phyloP scores from a whole-genome alignment of 2,329 filamentous ascomycete genomes.

The Alternaria incomplexa region DNA sequence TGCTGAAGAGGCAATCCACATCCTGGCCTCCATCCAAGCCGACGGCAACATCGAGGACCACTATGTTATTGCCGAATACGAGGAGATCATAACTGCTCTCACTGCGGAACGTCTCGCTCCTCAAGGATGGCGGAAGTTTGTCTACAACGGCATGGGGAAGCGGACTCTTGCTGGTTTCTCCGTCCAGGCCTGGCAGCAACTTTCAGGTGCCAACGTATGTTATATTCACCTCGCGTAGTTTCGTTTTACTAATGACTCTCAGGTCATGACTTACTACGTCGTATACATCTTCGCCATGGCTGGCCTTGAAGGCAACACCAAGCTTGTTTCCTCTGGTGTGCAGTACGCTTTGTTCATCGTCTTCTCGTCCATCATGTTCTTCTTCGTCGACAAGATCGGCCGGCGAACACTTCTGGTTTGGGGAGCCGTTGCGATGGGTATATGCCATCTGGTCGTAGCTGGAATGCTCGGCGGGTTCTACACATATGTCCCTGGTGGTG shows the following conservation, averaged over 20 bases:
- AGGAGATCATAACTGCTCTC: conserved; percentile 75
- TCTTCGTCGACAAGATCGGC: conserved; percentile 78
- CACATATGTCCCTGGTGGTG: conserved; percentile 39
- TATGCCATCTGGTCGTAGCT: conserved; percentile 59
- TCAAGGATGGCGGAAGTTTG: conserved; percentile 75
- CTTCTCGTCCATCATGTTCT: conserved; percentile 77
- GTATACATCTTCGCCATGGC: conserved; percentile 75
- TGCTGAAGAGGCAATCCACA: conserved; percentile 52
- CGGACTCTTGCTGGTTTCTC: conserved; percentile 74
- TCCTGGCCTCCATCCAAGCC: conserved; percentile 52
- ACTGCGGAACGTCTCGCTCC: conserved; percentile 74
- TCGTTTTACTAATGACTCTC: neutral
- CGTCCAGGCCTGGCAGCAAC: conserved; percentile 76
- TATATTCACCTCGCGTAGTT: neutral
- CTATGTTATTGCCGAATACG: conserved; percentile 71
- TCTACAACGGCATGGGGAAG: conserved; percentile 75
- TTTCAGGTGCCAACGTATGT: conserved; percentile 81
- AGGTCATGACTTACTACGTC: conserved; percentile 31
- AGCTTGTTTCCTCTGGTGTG: conserved; percentile 70
- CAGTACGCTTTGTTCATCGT: conserved; percentile 81
- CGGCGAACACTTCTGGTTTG: conserved; percentile 70
- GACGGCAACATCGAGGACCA: conserved; percentile 68
- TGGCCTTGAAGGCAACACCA: conserved; percentile 64
- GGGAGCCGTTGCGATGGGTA: conserved; percentile 68
- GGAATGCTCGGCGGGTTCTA: conserved; percentile 60